These are phyloP conservation scores for Monosporozyma aerobia DNA, from an alignment of 805 yeast species.

Conservation along the genomic window DNA sequence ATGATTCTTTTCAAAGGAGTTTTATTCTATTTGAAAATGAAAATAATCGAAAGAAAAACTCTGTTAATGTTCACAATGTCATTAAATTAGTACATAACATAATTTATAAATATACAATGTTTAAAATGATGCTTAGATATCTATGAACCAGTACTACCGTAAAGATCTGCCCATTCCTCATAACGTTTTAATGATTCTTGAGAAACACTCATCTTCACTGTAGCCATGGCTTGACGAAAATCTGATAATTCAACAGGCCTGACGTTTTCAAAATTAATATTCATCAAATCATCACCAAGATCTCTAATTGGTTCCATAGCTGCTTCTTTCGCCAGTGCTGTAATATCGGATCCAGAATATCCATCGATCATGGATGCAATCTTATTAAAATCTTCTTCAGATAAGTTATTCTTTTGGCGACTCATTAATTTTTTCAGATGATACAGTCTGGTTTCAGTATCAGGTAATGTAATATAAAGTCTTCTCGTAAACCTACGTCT, in stretches of 20 bases:
- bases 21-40: background rate
- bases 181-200: slow-evolving; percentile 67
- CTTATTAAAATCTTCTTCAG: slow-evolving; percentile 51
- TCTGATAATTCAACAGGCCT: slow-evolving; percentile 71
- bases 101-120: background rate
- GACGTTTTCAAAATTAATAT: slow-evolving; percentile 63
- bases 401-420: slow-evolving; percentile 58
- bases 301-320: slow-evolving; percentile 96
- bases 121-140: background rate
- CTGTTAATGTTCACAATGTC: background rate
- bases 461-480: slow-evolving; percentile 92
- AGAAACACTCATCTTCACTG: slow-evolving; percentile 84
- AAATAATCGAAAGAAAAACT: background rate
- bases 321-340: slow-evolving; percentile 93
- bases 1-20: background rate
- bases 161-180: slow-evolving; percentile 81
- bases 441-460: slow-evolving; percentile 64
- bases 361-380: slow-evolving; percentile 68
- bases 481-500: slow-evolving; percentile 86
- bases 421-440: slow-evolving; percentile 64
- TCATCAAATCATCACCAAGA: slow-evolving; percentile 73
- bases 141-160: slow-evolving; percentile 69
- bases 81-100: background rate
- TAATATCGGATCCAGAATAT: slow-evolving; percentile 87
- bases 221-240: slow-evolving; percentile 63